A percentile compares a stretch with the other conserved stretches of the same genome.
Conservation (phyloP, 2,329 filamentous ascomycete genomes). For the Albifimbria verrucaria region DNA sequence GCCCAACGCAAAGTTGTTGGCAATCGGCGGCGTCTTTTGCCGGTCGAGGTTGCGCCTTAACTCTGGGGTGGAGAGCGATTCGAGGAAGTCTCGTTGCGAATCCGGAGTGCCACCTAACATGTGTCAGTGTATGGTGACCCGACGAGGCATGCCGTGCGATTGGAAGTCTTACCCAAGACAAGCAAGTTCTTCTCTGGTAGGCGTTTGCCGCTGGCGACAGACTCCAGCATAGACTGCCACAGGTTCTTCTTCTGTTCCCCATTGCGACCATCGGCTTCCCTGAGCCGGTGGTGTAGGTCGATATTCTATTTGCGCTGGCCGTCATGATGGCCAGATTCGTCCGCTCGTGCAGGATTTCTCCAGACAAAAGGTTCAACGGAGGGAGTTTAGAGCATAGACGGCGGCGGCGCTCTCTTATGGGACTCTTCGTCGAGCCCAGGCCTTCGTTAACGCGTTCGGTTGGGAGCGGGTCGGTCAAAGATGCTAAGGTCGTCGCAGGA, state of each 20-base stretch:
- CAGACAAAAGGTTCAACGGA: not conserved
- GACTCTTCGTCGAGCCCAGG: not conserved
- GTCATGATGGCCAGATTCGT: constrained; percentile 36
- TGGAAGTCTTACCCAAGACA: constrained; percentile 63
- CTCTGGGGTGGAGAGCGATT: constrained; percentile 55
- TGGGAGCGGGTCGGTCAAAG: not conserved
- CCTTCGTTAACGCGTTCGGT: not conserved
- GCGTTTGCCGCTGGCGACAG: constrained; percentile 83
- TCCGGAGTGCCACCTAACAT: constrained; percentile 71
- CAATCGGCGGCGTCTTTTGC: constrained; percentile 70
- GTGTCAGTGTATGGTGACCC: constrained; percentile 22
- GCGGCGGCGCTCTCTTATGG: not conserved
- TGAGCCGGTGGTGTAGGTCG: constrained; percentile 56
- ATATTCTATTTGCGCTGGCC: constrained; percentile 52
- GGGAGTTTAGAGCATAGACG: not conserved
- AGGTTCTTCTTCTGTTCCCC: constrained; percentile 81
- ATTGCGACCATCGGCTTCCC: constrained; percentile 55
- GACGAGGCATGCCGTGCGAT: not conserved
- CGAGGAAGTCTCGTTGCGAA: constrained; percentile 80
- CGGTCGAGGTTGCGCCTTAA: constrained; percentile 51
- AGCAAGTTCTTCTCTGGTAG: constrained; percentile 89
- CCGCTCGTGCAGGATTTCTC: not conserved
- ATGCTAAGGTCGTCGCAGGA: not conserved
- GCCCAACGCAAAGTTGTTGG: constrained; percentile 87
- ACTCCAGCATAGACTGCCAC: constrained; percentile 91